Conservation (phyloP, 176 grass and related monocot species). For the Eremochloa ophiuroides region DNA sequence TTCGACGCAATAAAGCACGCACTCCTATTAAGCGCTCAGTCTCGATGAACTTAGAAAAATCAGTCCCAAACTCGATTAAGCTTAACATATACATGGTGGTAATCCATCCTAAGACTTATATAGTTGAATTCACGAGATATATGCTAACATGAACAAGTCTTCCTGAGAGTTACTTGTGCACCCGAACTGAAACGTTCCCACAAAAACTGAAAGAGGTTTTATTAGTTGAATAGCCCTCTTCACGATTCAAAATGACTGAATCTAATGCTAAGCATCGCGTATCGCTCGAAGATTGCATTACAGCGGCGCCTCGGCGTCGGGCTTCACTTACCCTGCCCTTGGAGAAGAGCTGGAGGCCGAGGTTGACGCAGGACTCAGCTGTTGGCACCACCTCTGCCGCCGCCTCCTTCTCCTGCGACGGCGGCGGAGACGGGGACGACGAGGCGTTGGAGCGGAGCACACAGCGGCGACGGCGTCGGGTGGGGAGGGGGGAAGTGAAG, state of each 20-base stretch:
- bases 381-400: conserved; percentile 29
- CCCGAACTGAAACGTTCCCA: neutral
- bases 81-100: neutral
- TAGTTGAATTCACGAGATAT: neutral
- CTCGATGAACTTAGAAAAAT: neutral
- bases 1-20: neutral
- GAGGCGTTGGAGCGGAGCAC: conserved; percentile 34
- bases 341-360: conserved; percentile 82
- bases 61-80: neutral
- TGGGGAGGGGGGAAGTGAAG: neutral
- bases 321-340: conserved; percentile 71
- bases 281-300: neutral
- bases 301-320: neutral
- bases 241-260: neutral
- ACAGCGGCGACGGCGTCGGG: conserved; percentile 1
- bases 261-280: neutral
- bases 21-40: neutral
- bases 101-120: neutral
- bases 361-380: conserved; percentile 81
- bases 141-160: neutral
- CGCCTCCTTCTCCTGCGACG: conserved; percentile 41
- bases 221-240: neutral
- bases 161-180: neutral
- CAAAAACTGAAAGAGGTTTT: neutral
- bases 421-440: conserved; percentile 46